phyloP scores from a whole-genome alignment of 2,329 filamentous ascomycete genomes.

The Ophiostoma perfectum region DNA sequence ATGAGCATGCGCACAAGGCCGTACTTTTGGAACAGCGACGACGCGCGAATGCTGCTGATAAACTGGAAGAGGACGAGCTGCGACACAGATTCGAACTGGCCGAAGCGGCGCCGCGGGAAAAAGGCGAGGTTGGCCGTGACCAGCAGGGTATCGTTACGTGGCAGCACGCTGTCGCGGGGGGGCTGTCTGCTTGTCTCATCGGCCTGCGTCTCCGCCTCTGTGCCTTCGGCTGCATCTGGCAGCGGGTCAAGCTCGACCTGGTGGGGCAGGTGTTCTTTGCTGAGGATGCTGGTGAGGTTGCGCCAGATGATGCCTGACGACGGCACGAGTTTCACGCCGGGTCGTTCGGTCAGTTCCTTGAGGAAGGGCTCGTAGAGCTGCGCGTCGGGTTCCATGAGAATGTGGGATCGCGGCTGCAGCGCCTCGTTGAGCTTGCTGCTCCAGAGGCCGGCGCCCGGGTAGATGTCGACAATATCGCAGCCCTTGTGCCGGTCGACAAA shows the following conservation, averaged over 20 bases:
- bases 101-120: conserved; percentile 46
- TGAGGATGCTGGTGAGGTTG: conserved; percentile 52
- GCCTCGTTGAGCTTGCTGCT: conserved; percentile 68
- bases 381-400: conserved; percentile 70
- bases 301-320: conserved; percentile 56
- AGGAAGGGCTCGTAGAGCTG: conserved; percentile 58
- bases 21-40: conserved; percentile 63
- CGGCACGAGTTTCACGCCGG: conserved; percentile 47
- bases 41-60: conserved; percentile 51
- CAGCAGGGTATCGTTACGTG: conserved; percentile 67
- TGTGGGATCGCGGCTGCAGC: conserved; percentile 72
- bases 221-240: not conserved
- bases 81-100: conserved; percentile 51
- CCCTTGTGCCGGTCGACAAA: conserved; percentile 61
- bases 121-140: conserved; percentile 62
- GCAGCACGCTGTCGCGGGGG: conserved; percentile 29
- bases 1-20: conserved; percentile 75
- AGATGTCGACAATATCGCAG: conserved; percentile 82
- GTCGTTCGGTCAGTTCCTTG: conserved; percentile 46
- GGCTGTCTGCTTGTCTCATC: conserved; percentile 28
- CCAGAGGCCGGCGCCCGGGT: conserved; percentile 74
- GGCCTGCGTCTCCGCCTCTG: not conserved
- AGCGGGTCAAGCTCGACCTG: conserved; percentile 41
- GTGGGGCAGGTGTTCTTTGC: conserved; percentile 46
- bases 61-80: conserved; percentile 58